Evolutionary conservation across 805 yeast genomes (phyloP).

Genomic region (Metschnikowia arizonensis): DNA sequence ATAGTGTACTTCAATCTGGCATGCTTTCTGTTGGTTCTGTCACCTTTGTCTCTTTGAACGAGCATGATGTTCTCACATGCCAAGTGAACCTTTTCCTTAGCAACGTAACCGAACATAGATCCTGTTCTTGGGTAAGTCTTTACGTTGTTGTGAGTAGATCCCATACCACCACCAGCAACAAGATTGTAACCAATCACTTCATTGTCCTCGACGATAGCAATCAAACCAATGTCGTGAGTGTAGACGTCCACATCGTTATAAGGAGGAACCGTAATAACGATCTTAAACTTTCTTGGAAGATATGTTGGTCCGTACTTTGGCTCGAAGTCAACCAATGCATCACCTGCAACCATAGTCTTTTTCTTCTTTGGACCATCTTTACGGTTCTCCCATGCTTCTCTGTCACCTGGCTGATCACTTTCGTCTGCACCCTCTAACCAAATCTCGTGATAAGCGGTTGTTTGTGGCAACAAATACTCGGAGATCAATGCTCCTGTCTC

Average conservation of each 20-base stretch:
- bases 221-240: slow-evolving; percentile 90
- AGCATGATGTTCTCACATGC: slow-evolving; percentile 91
- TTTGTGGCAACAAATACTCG: slow-evolving; percentile 79
- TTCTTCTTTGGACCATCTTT: slow-evolving; percentile 74
- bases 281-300: slow-evolving; percentile 92
- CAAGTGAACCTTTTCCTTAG: slow-evolving; percentile 60
- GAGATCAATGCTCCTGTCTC: slow-evolving; percentile 62
- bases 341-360: slow-evolving; percentile 82
- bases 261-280: slow-evolving; percentile 93
- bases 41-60: slow-evolving; percentile 93
- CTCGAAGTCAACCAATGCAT: slow-evolving; percentile 75
- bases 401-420: slow-evolving; percentile 63
- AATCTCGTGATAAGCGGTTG: slow-evolving; percentile 95
- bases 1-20: slow-evolving; percentile 96
- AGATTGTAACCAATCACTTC: slow-evolving; percentile 78
- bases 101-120: slow-evolving; percentile 73
- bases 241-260: slow-evolving; percentile 95
- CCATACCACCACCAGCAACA: slow-evolving; percentile 98
- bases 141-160: slow-evolving; percentile 92
- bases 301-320: slow-evolving; percentile 85
- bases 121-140: slow-evolving; percentile 97
- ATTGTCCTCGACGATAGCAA: slow-evolving; percentile 72
- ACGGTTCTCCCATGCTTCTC: slow-evolving; percentile 59
- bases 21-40: slow-evolving; percentile 93
- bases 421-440: slow-evolving; percentile 89